A percentile compares a stretch with the other conserved stretches of the same genome.
Evolutionary conservation across 169 alveolate genomes (phyloP).

Genomic region (Plasmodium coatneyi): DNA sequence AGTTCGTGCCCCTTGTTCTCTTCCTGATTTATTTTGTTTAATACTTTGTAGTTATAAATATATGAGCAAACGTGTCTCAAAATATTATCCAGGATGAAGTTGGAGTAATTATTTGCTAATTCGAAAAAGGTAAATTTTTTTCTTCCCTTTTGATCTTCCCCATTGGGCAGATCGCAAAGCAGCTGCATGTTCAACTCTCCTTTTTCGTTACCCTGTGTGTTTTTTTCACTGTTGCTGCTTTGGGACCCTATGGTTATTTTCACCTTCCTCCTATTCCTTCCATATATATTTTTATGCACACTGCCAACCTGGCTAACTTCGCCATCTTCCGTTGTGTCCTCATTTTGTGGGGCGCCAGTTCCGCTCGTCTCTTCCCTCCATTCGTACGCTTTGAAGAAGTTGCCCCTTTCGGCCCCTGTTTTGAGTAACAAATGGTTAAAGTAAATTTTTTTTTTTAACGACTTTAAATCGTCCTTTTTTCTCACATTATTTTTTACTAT

Average conservation of each 20-base stretch:
- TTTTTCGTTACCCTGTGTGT: neutral
- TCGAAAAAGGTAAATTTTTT: slow-evolving; percentile 33
- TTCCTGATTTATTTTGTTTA: slow-evolving; percentile 44
- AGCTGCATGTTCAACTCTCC: neutral
- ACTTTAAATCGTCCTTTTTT: slow-evolving; percentile 41
- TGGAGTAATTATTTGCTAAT: slow-evolving; percentile 23
- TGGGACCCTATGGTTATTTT: neutral
- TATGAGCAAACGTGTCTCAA: slow-evolving; percentile 47
- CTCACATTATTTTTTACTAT: slow-evolving; percentile 36
- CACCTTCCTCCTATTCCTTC: slow-evolving; percentile 17
- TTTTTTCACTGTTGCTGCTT: neutral
- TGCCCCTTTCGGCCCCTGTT: slow-evolving; percentile 9
- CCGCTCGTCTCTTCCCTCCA: neutral
- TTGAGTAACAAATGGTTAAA: slow-evolving; percentile 58
- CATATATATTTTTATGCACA: neutral
- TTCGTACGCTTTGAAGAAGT: slow-evolving; percentile 25
- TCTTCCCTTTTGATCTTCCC: neutral
- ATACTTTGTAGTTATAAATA: slow-evolving; percentile 48
- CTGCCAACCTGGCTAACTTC: neutral
- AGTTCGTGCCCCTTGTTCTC: slow-evolving; percentile 53
- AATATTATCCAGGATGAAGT: slow-evolving; percentile 45
- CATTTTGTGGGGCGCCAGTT: neutral
- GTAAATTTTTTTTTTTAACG: slow-evolving; percentile 49
- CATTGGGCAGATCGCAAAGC: neutral
- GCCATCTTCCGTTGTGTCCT: neutral